Evolutionary conservation across 2,329 filamentous ascomycete genomes (phyloP).

Genomic region (Penicillium paneum): DNA sequence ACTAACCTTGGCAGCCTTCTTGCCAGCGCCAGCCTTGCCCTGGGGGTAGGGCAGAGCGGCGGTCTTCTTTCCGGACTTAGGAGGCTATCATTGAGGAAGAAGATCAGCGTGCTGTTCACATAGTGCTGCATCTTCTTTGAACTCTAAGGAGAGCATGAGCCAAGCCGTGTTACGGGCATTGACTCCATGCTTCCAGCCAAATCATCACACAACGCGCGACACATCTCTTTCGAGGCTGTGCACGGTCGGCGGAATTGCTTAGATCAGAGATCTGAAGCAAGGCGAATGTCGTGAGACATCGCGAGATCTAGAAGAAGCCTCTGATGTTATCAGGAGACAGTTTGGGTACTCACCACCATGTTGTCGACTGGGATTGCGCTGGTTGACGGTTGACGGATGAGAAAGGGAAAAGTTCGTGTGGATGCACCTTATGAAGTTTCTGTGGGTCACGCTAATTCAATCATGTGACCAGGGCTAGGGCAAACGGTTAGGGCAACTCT

Average conservation of each 20-base stretch:
- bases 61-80: constrained; percentile 96
- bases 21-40: constrained; percentile 77
- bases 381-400: constrained; percentile 45
- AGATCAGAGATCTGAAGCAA: constrained; percentile 30
- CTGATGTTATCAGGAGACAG: constrained; percentile 36
- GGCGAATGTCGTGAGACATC: constrained; percentile 25
- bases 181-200: constrained; percentile 54
- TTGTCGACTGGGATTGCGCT: constrained; percentile 53
- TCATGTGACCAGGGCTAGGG: constrained; percentile 27
- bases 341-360: constrained; percentile 60
- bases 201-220: constrained; percentile 39
- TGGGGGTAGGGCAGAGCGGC: constrained; percentile 95
- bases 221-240: constrained; percentile 32
- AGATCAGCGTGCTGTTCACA: constrained; percentile 81
- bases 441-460: constrained; percentile 36
- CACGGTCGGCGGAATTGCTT: constrained; percentile 40
- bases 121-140: constrained; percentile 73
- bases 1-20: constrained; percentile 98
- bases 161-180: constrained; percentile 52
- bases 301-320: constrained; percentile 23
- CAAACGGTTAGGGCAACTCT: background rate
- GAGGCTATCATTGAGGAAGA: constrained; percentile 99
- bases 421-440: constrained; percentile 26
- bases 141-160: constrained; percentile 76
- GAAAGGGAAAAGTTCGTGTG: constrained; percentile 26